These are phyloP conservation scores for Cylindrodendrum hubeiense DNA, from an alignment of 2,329 filamentous ascomycete genomes.

Conservation along the genomic window DNA sequence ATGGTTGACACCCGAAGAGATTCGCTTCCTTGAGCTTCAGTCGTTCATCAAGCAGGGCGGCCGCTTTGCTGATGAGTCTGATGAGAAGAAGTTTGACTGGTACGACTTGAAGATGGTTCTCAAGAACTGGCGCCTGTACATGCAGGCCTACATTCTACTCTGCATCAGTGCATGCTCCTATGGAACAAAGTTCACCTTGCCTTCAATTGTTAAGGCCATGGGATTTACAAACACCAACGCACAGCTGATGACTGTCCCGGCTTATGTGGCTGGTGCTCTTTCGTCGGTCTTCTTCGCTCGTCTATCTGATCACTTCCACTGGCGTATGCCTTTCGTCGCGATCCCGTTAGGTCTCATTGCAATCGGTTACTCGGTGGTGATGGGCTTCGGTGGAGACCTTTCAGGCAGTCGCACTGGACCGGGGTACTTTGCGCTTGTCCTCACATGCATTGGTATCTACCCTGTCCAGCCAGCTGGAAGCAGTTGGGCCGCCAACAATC, in stretches of 20 bases:
- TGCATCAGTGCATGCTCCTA: slow-evolving; percentile 37
- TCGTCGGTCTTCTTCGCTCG: slow-evolving; percentile 73
- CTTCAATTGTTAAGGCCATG: slow-evolving; percentile 54
- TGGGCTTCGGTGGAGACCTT: slow-evolving; percentile 69
- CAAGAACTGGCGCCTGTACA: slow-evolving; percentile 43
- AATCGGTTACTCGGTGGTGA: slow-evolving; percentile 67
- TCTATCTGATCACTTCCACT: slow-evolving; percentile 72
- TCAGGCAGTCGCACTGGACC: slow-evolving; percentile 57
- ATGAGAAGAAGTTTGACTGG: slow-evolving; percentile 40
- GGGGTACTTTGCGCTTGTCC: slow-evolving; percentile 76
- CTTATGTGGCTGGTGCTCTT: slow-evolving; percentile 70
- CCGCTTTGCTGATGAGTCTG: slow-evolving; percentile 31
- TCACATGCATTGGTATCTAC: slow-evolving; percentile 77
- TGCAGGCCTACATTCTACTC: slow-evolving; percentile 41
- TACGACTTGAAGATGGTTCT: slow-evolving; percentile 40
- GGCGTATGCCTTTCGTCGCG: slow-evolving; percentile 77
- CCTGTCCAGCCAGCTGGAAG: slow-evolving; percentile 73
- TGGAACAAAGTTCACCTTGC: slow-evolving; percentile 46
- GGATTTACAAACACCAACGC: slow-evolving; percentile 51
- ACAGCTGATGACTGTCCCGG: slow-evolving; percentile 64
- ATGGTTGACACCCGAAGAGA: slow-evolving; percentile 54
- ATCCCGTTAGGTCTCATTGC: slow-evolving; percentile 69
- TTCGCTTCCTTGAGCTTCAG: slow-evolving; percentile 46
- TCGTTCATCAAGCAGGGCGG: slow-evolving; percentile 47
- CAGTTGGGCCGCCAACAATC: slow-evolving; percentile 49